Base-by-base conservation (phyloP, 805 yeast genomes). In the Lachancea waltii region DNA sequence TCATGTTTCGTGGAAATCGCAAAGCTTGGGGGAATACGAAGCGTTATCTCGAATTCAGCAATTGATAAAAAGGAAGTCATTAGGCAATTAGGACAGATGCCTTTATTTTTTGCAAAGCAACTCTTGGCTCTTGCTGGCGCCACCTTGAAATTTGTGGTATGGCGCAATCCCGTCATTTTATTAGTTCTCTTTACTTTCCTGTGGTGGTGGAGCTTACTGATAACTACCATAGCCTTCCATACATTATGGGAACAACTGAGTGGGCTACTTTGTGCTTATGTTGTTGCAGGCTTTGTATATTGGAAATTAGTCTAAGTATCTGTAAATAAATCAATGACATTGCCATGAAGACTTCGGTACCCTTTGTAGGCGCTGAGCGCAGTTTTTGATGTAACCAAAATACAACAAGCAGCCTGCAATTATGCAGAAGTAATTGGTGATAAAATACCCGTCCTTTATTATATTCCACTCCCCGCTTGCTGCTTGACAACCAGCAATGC, bases 151-250 rank as follows among this genome's bases (percentile, higher is more conserved):
- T 50, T 42, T 21, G 30, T 47, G 4, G 30, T 48, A 2, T 45
- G 52, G 49, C 47, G 51, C 8, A 50, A 57, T 35, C 59, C 69
- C 4, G 40, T 53, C 6, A 27, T 55, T 5, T 33, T 58, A 6
- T 36, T 70, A 4, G 19, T 65, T 2, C 54, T 46, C 0, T 50
- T 78, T 15, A 50, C 71, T 21, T 40, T 46, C 1, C 54, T 85
- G 33, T 89, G 95, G 94, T 70, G 81, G 69, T 85, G 85, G 76
- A 86, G 87, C 92, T 68, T 89, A 28, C 62, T 89, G 22, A 76
- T 85, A 70, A 90, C 98, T 1, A 72, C 83, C 41, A 69, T 83
- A 11, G 82, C 85, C 54, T 90, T 87, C 72, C 98, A 92, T 61
- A 77, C 92, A 0, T 58, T 83, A 19, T 44, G 63, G 3, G 97